These are phyloP conservation scores for Warburgia ugandensis DNA, from an alignment of 164 flowering plant species.

Conservation along the genomic window DNA sequence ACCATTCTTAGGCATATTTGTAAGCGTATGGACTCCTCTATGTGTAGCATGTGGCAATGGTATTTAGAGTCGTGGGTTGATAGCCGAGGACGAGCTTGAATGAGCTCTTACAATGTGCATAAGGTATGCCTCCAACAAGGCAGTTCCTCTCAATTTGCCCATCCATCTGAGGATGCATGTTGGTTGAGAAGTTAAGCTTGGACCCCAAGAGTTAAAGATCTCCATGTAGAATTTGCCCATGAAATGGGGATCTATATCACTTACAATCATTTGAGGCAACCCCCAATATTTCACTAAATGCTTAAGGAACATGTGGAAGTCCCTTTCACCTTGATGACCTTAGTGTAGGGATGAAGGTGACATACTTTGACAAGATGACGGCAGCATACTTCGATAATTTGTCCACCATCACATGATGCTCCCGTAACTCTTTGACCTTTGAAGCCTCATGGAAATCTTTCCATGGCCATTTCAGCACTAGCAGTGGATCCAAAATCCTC, in stretches of 20 bases:
- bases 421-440: background rate
- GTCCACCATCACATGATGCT: constrained; percentile 1
- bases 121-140: background rate
- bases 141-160: background rate
- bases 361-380: no score
- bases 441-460: background rate
- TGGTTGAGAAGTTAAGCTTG: background rate
- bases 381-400: background rate
- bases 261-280: background rate
- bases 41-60: background rate
- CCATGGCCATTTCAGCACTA: background rate
- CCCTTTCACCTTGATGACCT: background rate
- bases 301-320: background rate
- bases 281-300: constrained; percentile 1
- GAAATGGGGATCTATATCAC: background rate
- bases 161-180: background rate
- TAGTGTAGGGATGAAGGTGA: background rate
- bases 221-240: background rate
- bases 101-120: background rate
- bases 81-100: background rate
- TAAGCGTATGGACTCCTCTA: background rate
- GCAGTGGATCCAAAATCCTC: background rate
- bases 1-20: background rate
- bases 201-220: background rate
- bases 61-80: background rate